Evolutionary conservation across 2,329 filamentous ascomycete genomes (phyloP).

Genomic region (Incumbomyces delicatus): DNA sequence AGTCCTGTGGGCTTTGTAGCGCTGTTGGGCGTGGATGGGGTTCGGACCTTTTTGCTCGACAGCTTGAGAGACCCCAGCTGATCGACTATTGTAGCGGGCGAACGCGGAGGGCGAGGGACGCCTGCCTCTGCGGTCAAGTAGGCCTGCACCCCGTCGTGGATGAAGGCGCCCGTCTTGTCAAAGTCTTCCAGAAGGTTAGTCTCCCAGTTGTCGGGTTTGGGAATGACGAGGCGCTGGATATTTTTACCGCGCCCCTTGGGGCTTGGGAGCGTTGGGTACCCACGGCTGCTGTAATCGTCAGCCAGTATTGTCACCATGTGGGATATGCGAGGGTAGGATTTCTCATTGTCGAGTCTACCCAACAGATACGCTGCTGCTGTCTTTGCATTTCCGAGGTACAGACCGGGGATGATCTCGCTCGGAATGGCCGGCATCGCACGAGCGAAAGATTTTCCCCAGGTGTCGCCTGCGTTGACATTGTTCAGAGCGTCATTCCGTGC

Average conservation of each 20-base stretch:
- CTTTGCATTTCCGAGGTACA: constrained; percentile 1
- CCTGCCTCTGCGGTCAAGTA: background rate
- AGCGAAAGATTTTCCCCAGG: too few species aligned
- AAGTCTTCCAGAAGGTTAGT: background rate
- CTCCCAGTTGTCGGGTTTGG: background rate
- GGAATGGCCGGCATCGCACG: background rate
- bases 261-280: background rate
- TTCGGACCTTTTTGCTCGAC: background rate
- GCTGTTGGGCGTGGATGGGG: background rate
- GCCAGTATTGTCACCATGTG: constrained; percentile 1
- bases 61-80: background rate
- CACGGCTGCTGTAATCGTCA: background rate
- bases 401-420: constrained; percentile 3
- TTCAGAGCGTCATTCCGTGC: too few species aligned
- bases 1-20: background rate
- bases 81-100: too few species aligned
- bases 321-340: background rate
- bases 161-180: background rate
- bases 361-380: constrained; percentile 1
- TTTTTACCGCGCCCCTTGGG: background rate
- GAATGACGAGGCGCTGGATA: background rate
- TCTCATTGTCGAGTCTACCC: background rate
- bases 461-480: too few species aligned
- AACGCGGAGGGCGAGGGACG: too few species aligned
- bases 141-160: background rate